Evolutionary conservation across 495 filamentous ascomycete genomes (phyloP).

Genomic region (Penicillium cinerascens): DNA sequence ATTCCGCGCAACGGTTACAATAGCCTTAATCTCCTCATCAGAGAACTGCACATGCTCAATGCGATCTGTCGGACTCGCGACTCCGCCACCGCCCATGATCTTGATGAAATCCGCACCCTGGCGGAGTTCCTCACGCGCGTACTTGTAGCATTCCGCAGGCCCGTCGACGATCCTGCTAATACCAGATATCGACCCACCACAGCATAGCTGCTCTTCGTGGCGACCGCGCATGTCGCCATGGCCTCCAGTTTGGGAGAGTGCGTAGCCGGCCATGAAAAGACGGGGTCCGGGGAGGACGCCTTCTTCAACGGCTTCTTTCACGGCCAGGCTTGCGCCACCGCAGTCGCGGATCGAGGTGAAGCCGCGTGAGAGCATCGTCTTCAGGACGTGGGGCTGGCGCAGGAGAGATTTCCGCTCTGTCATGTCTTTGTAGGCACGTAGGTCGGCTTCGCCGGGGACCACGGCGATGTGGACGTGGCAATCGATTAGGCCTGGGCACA

Average conservation of each 20-base stretch:
- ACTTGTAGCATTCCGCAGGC: slow-evolving; percentile 44
- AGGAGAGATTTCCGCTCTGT: slow-evolving; percentile 14
- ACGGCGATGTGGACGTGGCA: slow-evolving; percentile 54
- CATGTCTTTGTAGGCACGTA: slow-evolving; percentile 24
- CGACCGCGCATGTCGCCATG: slow-evolving; percentile 45
- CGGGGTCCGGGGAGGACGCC: slow-evolving; percentile 43
- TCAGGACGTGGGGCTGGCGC: slow-evolving; percentile 13
- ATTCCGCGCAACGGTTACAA: slow-evolving; percentile 43
- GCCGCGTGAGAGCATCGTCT: slow-evolving; percentile 48
- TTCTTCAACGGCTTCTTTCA: slow-evolving; percentile 48
- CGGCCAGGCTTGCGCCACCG: slow-evolving; percentile 45
- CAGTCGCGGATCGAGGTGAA: slow-evolving; percentile 53
- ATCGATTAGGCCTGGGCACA: slow-evolving; percentile 58
- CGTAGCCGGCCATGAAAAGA: slow-evolving; percentile 43
- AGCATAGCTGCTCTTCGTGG: slow-evolving; percentile 36
- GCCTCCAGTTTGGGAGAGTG: slow-evolving; percentile 50
- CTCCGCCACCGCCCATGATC: slow-evolving; percentile 54
- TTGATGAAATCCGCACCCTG: slow-evolving; percentile 54
- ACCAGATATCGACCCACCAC: slow-evolving; percentile 26
- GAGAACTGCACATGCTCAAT: slow-evolving; percentile 52
- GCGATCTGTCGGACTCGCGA: slow-evolving; percentile 48
- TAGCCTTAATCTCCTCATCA: slow-evolving; percentile 48
- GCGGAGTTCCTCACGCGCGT: slow-evolving; percentile 48
- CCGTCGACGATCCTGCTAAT: slow-evolving; percentile 46
- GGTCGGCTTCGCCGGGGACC: slow-evolving; percentile 34